Evolutionary conservation across 805 yeast genomes (phyloP).

Genomic region (Hagleromyces aurorensis): DNA sequence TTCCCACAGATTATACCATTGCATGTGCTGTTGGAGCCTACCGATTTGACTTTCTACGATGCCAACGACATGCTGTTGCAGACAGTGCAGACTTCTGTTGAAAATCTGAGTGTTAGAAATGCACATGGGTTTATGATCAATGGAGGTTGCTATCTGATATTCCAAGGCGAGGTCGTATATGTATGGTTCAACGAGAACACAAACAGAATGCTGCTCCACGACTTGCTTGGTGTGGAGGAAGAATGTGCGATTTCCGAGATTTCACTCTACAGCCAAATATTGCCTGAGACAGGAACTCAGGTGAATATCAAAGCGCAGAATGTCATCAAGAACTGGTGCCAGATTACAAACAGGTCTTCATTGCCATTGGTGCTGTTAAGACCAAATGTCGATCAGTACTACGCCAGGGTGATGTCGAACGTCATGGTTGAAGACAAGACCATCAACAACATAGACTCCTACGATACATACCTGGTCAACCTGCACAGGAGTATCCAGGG

Average conservation of each 20-base stretch:
- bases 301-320: conserved; percentile 62
- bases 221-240: conserved; percentile 58
- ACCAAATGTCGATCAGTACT: conserved; percentile 28
- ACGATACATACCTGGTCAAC: conserved; percentile 57
- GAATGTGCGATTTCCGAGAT: conserved; percentile 17
- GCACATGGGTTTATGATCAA: conserved; percentile 36
- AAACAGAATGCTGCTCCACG: conserved; percentile 57
- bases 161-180: conserved; percentile 52
- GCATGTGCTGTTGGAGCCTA: conserved; percentile 48
- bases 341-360: conserved; percentile 14
- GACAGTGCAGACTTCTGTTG: conserved; percentile 36
- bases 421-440: conserved; percentile 67
- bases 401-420: conserved; percentile 37
- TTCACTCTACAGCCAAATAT: conserved; percentile 33
- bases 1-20: conserved; percentile 77
- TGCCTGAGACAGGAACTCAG: conserved; percentile 65
- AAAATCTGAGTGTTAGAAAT: conserved; percentile 36
- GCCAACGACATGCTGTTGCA: conserved; percentile 35
- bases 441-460: conserved; percentile 45
- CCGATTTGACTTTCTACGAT: conserved; percentile 45
- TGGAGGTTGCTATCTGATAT: conserved; percentile 74
- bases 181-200: conserved; percentile 68
- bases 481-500: conserved; percentile 58
- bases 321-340: conserved; percentile 44
- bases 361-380: conserved; percentile 26